Percentiles rank a stretch among this genome's conserved stretches.
Evolutionary conservation across 441 rosid species (phyloP).

Genomic region (Raphanus hybrid): DNA sequence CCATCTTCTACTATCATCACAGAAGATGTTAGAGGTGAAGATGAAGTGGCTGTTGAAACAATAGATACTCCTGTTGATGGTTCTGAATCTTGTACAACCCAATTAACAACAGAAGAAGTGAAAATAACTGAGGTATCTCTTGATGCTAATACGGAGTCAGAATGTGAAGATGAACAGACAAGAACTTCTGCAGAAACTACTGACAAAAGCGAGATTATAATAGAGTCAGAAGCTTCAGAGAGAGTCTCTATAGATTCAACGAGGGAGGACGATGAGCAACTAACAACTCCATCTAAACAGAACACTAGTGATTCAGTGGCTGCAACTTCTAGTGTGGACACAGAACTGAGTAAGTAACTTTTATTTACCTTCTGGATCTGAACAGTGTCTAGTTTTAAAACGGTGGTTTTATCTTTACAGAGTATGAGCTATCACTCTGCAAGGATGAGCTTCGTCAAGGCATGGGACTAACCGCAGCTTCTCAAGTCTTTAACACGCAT

Average conservation of each 20-base stretch:
- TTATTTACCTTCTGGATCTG: neutral
- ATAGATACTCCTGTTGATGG: slow-evolving; percentile 19
- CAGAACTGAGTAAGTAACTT: slow-evolving; percentile 51
- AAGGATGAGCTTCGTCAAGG: slow-evolving; percentile 70
- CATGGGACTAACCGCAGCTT: slow-evolving; percentile 78
- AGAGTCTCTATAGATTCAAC: slow-evolving; percentile 36
- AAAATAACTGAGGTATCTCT: slow-evolving; percentile 28
- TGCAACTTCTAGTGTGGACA: slow-evolving; percentile 42
- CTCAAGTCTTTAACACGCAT: slow-evolving; percentile 67
- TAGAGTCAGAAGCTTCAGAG: slow-evolving; percentile 46
- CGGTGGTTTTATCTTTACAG: slow-evolving; percentile 48
- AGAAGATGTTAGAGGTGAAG: slow-evolving; percentile 44
- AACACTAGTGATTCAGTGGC: slow-evolving; percentile 44
- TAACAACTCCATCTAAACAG: slow-evolving; percentile 37
- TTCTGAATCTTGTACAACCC: slow-evolving; percentile 27
- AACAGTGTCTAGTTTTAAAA: slow-evolving; percentile 22
- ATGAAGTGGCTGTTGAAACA: slow-evolving; percentile 37
- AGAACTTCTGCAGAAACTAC: slow-evolving; percentile 44
- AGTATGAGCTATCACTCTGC: slow-evolving; percentile 82
- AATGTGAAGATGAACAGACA: slow-evolving; percentile 47
- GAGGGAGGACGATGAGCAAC: slow-evolving; percentile 46
- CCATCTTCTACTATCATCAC: slow-evolving; percentile 25
- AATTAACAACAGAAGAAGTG: slow-evolving; percentile 30
- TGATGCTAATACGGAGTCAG: slow-evolving; percentile 41
- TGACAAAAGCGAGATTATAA: slow-evolving; percentile 39